Base-by-base conservation (phyloP, 345 rosid species). In the Brassica rapa region DNA sequence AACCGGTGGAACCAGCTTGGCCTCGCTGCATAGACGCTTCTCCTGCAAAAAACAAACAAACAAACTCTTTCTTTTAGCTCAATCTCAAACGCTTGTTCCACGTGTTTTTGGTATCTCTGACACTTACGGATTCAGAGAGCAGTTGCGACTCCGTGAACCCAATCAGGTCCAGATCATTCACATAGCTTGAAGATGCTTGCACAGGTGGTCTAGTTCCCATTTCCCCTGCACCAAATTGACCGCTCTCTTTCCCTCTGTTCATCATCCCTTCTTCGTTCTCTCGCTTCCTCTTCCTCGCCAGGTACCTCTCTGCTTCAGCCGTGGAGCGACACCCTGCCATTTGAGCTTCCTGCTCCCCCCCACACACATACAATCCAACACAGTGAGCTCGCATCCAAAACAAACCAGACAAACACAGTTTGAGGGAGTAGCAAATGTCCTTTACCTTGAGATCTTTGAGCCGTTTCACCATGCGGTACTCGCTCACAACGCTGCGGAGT, bases 241-340 rank as follows among this genome's bases (percentile, higher is more conserved):
- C 67, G 59, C 87, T 81, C 62, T 90, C 97, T 89, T 93, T 93
- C 73, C 83, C 85, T 79, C 93, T 82, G 68, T 79, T 86, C 78
- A 85, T 81, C 76, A 85, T 81, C 76, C 82, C 88, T 81, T 94
- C 99, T 78, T 90, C 96, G 6, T 86, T 90, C 77, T 90, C 98
- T 74, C 89, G 83, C 86, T 85, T 87, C 82, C 87, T 85, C 66
- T 92, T 92, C 56, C 72, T 86, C 72, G 86, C 93, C 15, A 88
- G 72, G 62, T 88, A 89, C 66, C 86, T 83, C 72, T 93, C 97
- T 35, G 96, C 96, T 85, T 93, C 98, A 30, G 88, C 88, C 30
- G 94, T 77, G 23, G 96, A 85, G 10, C 91, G 89, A 72, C 98
- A 96, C 74, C 98, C 98, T 74, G 98, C 97, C 56, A 87, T 81